phyloP scores from a whole-genome alignment of 1,284 basidiomycete species.

The Leccinum griseonigrum region DNA sequence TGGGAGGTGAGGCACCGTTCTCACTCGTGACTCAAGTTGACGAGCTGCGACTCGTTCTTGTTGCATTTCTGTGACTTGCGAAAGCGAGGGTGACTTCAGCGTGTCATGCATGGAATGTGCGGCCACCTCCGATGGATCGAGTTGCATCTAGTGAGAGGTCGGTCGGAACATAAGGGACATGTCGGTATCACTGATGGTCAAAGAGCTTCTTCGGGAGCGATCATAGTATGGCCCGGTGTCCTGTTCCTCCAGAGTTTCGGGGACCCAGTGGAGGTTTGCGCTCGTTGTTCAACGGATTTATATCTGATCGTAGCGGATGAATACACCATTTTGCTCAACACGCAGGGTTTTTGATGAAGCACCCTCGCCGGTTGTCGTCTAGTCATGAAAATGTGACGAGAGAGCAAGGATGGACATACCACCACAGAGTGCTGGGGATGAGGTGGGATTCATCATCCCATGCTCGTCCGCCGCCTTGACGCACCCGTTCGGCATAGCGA shows the following conservation, averaged over 20 bases:
- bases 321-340: no score
- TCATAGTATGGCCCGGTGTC: conserved; percentile 29
- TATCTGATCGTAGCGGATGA: no score
- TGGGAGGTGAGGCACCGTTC: conserved; percentile 37
- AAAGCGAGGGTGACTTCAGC: conserved; percentile 28
- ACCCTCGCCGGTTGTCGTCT: no score
- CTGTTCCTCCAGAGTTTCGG: conserved; percentile 25
- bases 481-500: conserved; percentile 95
- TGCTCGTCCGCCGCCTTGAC: conserved; percentile 95
- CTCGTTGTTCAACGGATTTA: no score
- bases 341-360: no score
- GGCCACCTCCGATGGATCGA: conserved; percentile 1
- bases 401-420: no score
- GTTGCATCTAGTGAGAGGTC: conserved; percentile 12
- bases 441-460: conserved; percentile 53
- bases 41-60: conserved; percentile 6
- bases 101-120: not conserved
- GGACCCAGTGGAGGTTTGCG: not conserved
- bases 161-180: conserved; percentile 16
- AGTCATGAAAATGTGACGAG: no score
- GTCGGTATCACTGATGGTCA: conserved; percentile 26
- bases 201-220: conserved; percentile 25
- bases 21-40: conserved; percentile 35
- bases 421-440: no score
- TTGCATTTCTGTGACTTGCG: conserved; percentile 17